Percentiles rank a stretch among this genome's conserved stretches.
Conservation (phyloP, 345 rosid species). For the Psidium guajava region DNA sequence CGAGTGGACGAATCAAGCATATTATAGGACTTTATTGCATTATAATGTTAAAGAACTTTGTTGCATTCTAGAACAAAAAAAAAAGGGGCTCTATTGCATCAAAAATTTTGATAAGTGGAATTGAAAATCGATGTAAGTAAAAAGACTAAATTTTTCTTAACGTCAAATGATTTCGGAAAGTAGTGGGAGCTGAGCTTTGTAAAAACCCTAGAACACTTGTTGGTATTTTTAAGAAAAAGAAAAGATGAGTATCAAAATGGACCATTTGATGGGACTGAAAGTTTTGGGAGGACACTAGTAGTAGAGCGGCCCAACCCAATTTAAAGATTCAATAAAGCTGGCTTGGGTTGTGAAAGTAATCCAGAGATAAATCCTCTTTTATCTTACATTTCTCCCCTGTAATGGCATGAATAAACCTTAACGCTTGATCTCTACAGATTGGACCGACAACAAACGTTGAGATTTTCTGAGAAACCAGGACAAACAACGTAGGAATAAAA, state of each 20-base stretch:
- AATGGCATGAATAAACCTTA: neutral
- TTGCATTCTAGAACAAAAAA: neutral
- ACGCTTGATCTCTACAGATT: no score
- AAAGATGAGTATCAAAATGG: neutral
- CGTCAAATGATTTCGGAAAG: no score
- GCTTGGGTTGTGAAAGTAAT: neutral
- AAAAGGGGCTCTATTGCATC: neutral
- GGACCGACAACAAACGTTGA: fast-evolving
- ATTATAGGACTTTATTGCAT: neutral
- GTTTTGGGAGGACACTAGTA: neutral
- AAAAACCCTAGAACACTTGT: neutral
- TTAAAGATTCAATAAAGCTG: neutral
- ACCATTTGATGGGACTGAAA: neutral
- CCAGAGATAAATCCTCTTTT: neutral
- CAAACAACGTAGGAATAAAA: neutral
- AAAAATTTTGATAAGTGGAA: neutral
- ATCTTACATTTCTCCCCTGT: neutral
- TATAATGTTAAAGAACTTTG: no score
- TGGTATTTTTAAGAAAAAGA: neutral
- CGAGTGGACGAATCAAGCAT: neutral
- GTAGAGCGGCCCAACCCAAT: neutral
- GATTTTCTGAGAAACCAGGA: neutral
- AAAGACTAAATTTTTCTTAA: neutral
- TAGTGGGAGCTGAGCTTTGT: neutral
- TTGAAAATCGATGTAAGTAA: neutral